These are phyloP conservation scores for Solanum sitiens DNA, from an alignment of 257 asterid species.

Conservation along the genomic window DNA sequence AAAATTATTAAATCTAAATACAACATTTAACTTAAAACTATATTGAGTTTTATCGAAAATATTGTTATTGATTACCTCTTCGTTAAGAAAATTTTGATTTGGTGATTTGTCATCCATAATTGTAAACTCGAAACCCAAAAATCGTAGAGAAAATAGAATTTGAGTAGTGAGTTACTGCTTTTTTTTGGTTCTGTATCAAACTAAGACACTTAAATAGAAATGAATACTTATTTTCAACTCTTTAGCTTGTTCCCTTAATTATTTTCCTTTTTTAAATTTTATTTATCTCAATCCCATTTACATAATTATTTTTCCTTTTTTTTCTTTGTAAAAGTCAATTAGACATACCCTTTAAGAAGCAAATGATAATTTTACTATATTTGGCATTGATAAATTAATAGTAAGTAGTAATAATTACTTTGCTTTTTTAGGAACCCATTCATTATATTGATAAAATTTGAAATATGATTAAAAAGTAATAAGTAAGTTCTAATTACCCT, in stretches of 20 bases:
- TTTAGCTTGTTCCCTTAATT: not conserved
- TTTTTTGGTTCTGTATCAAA: not conserved
- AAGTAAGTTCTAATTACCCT: too few relatives aligned
- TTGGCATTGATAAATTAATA: not conserved
- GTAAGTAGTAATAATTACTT: too few relatives aligned
- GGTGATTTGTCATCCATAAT: not conserved
- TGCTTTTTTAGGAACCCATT: too few relatives aligned
- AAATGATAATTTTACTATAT: not conserved
- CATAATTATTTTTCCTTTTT: not conserved
- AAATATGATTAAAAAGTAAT: too few relatives aligned
- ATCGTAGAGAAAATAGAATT: too few relatives aligned
- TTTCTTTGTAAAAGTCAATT: not conserved
- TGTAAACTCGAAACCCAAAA: not conserved
- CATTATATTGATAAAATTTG: too few relatives aligned
- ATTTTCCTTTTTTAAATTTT: not conserved
- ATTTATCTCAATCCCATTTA: not conserved
- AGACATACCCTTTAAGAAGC: not conserved
- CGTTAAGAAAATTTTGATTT: too few relatives aligned
- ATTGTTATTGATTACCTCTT: not conserved
- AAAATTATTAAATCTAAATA: too few relatives aligned
- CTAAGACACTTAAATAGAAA: not conserved
- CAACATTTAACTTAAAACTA: too few relatives aligned
- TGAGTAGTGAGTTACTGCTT: not conserved
- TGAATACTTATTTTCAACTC: not conserved
- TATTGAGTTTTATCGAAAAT: not conserved